Evolutionary conservation across 2,329 filamentous ascomycete species (phyloP).

Genomic region (Botrytis fabae): DNA sequence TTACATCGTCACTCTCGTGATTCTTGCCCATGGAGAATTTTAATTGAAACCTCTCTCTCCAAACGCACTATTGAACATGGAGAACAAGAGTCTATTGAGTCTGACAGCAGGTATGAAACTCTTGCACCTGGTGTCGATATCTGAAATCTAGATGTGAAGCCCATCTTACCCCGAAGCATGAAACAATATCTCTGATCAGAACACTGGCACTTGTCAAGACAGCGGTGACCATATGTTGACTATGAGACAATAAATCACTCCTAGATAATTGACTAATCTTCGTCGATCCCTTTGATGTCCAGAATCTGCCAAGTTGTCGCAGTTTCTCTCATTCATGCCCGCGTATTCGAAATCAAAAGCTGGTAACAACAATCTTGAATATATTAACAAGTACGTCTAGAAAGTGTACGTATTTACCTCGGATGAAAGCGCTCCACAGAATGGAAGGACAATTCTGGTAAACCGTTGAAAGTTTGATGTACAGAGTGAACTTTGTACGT

Average conservation of each 20-base stretch:
- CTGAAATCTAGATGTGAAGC: not conserved
- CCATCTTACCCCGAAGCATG: not conserved
- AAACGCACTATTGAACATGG: not conserved
- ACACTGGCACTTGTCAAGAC: not conserved
- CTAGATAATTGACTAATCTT: not conserved
- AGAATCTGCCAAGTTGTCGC: not conserved
- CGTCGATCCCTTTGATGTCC: not conserved
- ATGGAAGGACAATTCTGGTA: not conserved
- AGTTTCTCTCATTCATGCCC: not conserved
- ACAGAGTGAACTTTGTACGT: not conserved
- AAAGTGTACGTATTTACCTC: not conserved
- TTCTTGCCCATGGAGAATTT: not conserved
- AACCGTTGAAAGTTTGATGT: not conserved
- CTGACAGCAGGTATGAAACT: not conserved
- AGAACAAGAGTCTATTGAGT: not conserved
- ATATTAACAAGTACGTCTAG: not conserved
- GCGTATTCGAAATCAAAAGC: not conserved
- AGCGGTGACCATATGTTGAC: not conserved
- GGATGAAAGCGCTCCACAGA: constrained; percentile 1
- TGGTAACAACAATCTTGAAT: not conserved
- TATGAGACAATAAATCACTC: not conserved
- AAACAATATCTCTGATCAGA: not conserved
- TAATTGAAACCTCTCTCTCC: not conserved
- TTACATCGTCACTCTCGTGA: not conserved
- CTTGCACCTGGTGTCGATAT: not conserved